Evolutionary conservation across 108 stramenopile genomes (phyloP).

Genomic region (Conticribra weissflogii): DNA sequence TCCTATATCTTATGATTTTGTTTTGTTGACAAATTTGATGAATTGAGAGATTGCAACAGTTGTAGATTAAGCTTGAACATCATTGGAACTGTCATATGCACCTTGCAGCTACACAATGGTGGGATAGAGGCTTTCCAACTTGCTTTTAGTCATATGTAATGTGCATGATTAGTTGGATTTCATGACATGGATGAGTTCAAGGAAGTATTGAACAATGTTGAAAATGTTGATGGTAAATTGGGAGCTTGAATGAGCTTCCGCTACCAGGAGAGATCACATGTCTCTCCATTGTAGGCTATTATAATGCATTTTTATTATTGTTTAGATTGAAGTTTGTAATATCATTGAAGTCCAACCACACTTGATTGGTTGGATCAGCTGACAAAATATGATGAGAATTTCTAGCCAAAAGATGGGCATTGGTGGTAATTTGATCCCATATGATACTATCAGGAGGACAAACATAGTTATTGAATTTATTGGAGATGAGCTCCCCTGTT

Average conservation of each 20-base stretch:
- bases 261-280: slow-evolving; percentile 10
- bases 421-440: neutral
- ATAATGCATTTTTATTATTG: neutral
- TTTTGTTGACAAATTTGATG: neutral
- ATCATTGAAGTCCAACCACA: too few relatives aligned
- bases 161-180: neutral
- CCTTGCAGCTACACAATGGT: slow-evolving; percentile 9
- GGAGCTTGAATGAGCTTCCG: slow-evolving; percentile 10
- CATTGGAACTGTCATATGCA: slow-evolving; percentile 10
- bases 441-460: neutral
- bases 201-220: slow-evolving; percentile 5
- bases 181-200: slow-evolving; percentile 3
- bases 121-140: neutral
- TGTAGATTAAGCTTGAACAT: slow-evolving; percentile 9
- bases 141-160: neutral
- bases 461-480: slow-evolving; percentile 4
- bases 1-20: neutral
- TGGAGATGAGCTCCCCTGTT: too few relatives aligned
- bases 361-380: too few relatives aligned
- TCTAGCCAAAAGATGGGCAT: too few relatives aligned
- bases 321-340: neutral
- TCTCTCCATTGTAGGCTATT: neutral
- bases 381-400: too few relatives aligned
- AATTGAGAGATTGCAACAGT: neutral
- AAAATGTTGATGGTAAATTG: neutral